Evolutionary conservation across 2,329 filamentous ascomycete species (phyloP).

Genomic region (Trichoderma arundinaceum): DNA sequence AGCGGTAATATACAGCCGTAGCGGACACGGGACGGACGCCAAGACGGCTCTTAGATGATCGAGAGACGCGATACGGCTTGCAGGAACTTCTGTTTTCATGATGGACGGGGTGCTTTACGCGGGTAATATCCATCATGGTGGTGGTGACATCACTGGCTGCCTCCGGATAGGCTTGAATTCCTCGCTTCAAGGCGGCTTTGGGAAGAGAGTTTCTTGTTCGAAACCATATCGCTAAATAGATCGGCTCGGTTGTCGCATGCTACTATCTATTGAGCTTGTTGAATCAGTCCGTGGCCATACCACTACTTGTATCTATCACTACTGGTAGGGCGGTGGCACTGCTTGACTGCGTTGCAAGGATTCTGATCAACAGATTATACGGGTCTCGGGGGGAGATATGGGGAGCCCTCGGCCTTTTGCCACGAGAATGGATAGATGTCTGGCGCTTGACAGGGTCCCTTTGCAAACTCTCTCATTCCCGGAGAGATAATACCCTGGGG

Average conservation of each 20-base stretch:
- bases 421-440: constrained; percentile 20
- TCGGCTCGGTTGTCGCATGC: background rate
- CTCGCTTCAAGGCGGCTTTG: constrained; percentile 5
- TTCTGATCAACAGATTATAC: background rate
- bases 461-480: constrained; percentile 12
- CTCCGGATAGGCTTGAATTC: background rate
- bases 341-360: background rate
- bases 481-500: constrained; percentile 15
- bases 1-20: constrained; percentile 8
- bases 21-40: constrained; percentile 25
- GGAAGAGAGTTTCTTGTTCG: background rate
- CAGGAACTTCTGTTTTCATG: constrained; percentile 26
- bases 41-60: constrained; percentile 20
- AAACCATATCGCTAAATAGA: background rate
- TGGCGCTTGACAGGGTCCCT: constrained; percentile 15
- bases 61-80: constrained; percentile 14
- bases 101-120: constrained; percentile 5
- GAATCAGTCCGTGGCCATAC: background rate
- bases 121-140: background rate
- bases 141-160: constrained; percentile 25
- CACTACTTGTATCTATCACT: no score
- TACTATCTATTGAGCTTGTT: background rate
- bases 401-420: constrained; percentile 8
- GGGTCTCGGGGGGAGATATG: constrained; percentile 9
- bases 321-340: background rate